Base-by-base conservation (phyloP, 1,139 yeast genomes). In the Petasospora rhodanensis region DNA sequence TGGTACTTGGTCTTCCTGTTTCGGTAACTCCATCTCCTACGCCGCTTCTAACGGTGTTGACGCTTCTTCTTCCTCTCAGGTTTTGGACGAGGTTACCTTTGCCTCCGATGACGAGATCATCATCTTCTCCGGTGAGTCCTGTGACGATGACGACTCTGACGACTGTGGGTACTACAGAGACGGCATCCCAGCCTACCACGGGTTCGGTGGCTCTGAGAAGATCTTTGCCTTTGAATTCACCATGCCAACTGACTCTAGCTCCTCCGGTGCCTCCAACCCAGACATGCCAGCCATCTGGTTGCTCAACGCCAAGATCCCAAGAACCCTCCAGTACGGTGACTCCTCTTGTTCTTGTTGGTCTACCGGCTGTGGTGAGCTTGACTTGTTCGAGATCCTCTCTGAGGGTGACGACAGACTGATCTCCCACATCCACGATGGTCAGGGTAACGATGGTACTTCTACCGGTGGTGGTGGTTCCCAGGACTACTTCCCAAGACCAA, bases 221-320 rank as follows among this genome's bases (percentile, higher is more conserved):
- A 77, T 89, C 65, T 89, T 89, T 58, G 73, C 84, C 48, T 85
- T 91, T 58, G 95, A 87, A 62, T 89, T 91, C 64, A 65, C 72
- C 52, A 89, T 89, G 96, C 97, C 98, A 33, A 61, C 69, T 35
- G 95, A 83, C 49, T 53, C 64, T 14, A 59, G 56, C 32, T 55
- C 65, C 13, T 59, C 58, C 32, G 49, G 53, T 31, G 59, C 66
- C 26, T 66, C 66, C 45, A 72, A 78, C 55, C 73, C 71, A 55
- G 89, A 89, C 59, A 86, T 87, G 96, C 96, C 97, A 37, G 96
- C 96, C 26, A 78, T 89, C 53, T 89, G 96, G 98, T 68, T 89
- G 55, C 74, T 89, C 57, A 89, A 89, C 56, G 95, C 96, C 27
- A 81, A 84, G 62, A 84, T 89, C 51, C 96, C 97, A 54, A 79